Evolutionary conservation across 805 yeast genomes (phyloP).

Genomic region (Candida insectalens): DNA sequence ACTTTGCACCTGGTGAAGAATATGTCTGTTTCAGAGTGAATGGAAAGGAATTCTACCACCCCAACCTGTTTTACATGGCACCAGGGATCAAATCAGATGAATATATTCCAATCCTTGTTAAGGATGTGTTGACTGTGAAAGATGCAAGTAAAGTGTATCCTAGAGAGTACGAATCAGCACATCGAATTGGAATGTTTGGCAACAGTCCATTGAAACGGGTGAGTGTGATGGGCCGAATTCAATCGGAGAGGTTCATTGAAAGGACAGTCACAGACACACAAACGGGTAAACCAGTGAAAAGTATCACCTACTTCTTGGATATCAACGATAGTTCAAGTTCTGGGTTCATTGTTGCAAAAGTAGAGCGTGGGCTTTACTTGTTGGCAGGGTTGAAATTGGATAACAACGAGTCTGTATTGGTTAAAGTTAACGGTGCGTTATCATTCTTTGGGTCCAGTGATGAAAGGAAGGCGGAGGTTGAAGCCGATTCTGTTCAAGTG

Average conservation of each 20-base stretch:
- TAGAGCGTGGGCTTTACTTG: slow-evolving; percentile 5
- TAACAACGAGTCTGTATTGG: slow-evolving; percentile 15
- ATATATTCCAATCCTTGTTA: slow-evolving; percentile 22
- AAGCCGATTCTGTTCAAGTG: slow-evolving; percentile 18
- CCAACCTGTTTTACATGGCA: slow-evolving; percentile 26
- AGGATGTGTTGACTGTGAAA: slow-evolving; percentile 18
- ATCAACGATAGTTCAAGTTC: slow-evolving; percentile 24
- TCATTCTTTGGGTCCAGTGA: background rate
- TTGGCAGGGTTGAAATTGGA: slow-evolving; percentile 7
- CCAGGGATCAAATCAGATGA: slow-evolving; percentile 15
- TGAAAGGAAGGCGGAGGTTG: slow-evolving; percentile 18
- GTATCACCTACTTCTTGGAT: slow-evolving; percentile 13
- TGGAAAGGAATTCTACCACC: slow-evolving; percentile 24
- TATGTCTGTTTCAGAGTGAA: slow-evolving; percentile 17
- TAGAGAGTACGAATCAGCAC: slow-evolving; percentile 10
- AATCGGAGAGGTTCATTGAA: slow-evolving; percentile 21
- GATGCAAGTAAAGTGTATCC: slow-evolving; percentile 18
- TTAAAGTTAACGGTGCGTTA: slow-evolving; percentile 21
- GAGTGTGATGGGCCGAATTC: slow-evolving; percentile 26
- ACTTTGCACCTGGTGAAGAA: slow-evolving; percentile 12
- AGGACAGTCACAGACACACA: background rate
- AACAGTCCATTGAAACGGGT: slow-evolving; percentile 35
- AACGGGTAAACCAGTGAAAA: background rate
- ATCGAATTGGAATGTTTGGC: slow-evolving; percentile 19
- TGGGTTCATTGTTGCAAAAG: slow-evolving; percentile 18